These are phyloP conservation scores for Phialophora tarda DNA, from an alignment of 2,329 filamentous ascomycete genomes.

Conservation along the genomic window DNA sequence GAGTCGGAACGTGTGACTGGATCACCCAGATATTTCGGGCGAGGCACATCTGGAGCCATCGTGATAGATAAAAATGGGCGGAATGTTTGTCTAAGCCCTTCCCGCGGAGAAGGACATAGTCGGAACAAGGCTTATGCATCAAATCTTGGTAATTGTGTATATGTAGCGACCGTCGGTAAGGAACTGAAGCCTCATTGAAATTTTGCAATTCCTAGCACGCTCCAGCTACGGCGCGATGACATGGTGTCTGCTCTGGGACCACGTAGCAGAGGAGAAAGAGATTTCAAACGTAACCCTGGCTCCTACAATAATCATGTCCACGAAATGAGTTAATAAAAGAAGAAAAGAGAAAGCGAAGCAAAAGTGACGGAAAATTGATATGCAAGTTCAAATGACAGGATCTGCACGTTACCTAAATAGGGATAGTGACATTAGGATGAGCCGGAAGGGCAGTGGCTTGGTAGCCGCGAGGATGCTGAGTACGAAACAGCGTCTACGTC, in stretches of 20 bases:
- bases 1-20: constrained; percentile 18
- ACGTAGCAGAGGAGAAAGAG: constrained; percentile 67
- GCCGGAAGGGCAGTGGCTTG: constrained; percentile 22
- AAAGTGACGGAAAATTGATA: constrained; percentile 30
- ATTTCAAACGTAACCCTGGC: constrained; percentile 51
- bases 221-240: constrained; percentile 65
- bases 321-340: constrained; percentile 61
- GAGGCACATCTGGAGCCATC: constrained; percentile 3
- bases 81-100: background rate
- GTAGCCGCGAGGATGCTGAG: constrained; percentile 16
- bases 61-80: constrained; percentile 7
- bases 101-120: background rate
- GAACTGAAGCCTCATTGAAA: constrained; percentile 65
- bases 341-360: constrained; percentile 41
- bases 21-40: background rate
- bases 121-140: background rate
- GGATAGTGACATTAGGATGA: constrained; percentile 21
- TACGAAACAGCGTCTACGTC: constrained; percentile 5
- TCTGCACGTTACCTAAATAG: constrained; percentile 21
- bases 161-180: constrained; percentile 72
- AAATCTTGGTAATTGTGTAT: background rate
- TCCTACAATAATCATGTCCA: constrained; percentile 71
- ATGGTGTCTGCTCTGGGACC: constrained; percentile 60
- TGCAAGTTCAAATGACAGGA: constrained; percentile 26
- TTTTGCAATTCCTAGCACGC: constrained; percentile 57